Percentiles rank a stretch among this genome's conserved stretches.
Evolutionary conservation across 495 filamentous ascomycete genomes (phyloP).

Genomic region (Neurospora terricola): DNA sequence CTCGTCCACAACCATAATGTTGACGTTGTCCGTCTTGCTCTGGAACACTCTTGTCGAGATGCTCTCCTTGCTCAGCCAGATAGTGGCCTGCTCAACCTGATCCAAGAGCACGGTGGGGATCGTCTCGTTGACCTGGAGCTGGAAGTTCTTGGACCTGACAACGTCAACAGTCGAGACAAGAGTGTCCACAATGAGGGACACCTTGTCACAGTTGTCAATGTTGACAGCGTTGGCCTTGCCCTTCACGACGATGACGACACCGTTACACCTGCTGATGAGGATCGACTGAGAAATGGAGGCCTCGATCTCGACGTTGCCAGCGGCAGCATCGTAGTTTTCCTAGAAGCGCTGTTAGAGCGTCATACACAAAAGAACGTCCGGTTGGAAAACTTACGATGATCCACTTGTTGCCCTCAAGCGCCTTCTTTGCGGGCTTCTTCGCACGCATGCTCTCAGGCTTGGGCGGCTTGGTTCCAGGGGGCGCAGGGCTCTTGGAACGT

Average conservation of each 20-base stretch:
- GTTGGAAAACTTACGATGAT: slow-evolving; percentile 46
- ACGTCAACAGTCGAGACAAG: slow-evolving; percentile 87
- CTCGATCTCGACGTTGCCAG: slow-evolving; percentile 60
- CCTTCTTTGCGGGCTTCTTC: slow-evolving; percentile 87
- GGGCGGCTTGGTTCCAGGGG: slow-evolving; percentile 70
- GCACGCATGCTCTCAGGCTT: slow-evolving; percentile 91
- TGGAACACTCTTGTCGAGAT: slow-evolving; percentile 71
- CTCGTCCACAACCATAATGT: slow-evolving; percentile 69
- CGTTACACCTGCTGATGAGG: slow-evolving; percentile 81
- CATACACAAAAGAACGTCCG: neutral
- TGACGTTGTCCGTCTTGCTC: slow-evolving; percentile 74
- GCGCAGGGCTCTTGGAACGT: slow-evolving; percentile 70
- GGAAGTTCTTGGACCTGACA: slow-evolving; percentile 88
- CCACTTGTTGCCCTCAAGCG: slow-evolving; percentile 94
- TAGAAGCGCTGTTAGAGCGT: slow-evolving; percentile 14
- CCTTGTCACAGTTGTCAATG: slow-evolving; percentile 76
- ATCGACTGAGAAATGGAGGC: slow-evolving; percentile 79
- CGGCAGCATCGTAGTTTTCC: slow-evolving; percentile 86
- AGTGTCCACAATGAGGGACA: slow-evolving; percentile 77
- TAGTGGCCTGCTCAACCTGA: slow-evolving; percentile 79
- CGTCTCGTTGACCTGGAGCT: slow-evolving; percentile 73
- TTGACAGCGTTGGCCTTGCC: slow-evolving; percentile 94
- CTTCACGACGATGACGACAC: slow-evolving; percentile 76
- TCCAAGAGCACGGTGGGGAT: slow-evolving; percentile 84
- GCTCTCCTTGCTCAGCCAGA: slow-evolving; percentile 77